phyloP scores from a whole-genome alignment of 805 yeast genomes.

The Candida arabinofermentans region DNA sequence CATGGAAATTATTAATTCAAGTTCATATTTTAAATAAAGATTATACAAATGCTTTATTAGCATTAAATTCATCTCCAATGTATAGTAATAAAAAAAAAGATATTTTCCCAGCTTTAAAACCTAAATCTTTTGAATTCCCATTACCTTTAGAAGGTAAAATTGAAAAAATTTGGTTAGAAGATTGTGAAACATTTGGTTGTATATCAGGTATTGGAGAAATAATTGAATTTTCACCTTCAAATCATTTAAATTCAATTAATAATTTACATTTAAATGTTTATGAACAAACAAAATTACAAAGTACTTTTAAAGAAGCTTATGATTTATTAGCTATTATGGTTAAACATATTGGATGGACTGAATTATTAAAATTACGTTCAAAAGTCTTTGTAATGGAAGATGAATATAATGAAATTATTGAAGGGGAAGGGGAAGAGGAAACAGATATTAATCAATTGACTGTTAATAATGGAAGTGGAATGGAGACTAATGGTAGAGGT shows the following conservation, averaged over 20 bases:
- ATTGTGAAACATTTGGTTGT: slow-evolving; percentile 28
- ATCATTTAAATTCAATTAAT: slow-evolving; percentile 40
- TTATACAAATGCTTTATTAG: slow-evolving; percentile 54
- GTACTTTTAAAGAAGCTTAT: slow-evolving; percentile 59
- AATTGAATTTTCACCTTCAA: slow-evolving; percentile 28
- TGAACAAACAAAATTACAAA: slow-evolving; percentile 47
- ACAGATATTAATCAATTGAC: slow-evolving; percentile 9
- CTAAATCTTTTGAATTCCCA: slow-evolving; percentile 44
- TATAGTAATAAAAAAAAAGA: slow-evolving; percentile 46
- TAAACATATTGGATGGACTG: slow-evolving; percentile 79
- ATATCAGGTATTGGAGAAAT: slow-evolving; percentile 32
- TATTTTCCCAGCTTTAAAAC: slow-evolving; percentile 37
- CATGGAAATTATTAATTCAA: slow-evolving; percentile 66
- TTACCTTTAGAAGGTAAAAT: slow-evolving; percentile 52
- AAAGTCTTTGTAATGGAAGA: slow-evolving; percentile 77
- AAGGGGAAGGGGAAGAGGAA: no score
- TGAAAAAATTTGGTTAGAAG: slow-evolving; percentile 46
- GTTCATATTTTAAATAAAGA: slow-evolving; percentile 55
- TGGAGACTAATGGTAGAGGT: slow-evolving; percentile 6
- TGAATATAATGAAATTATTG: slow-evolving; percentile 42
- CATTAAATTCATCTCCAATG: slow-evolving; percentile 76
- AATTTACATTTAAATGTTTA: slow-evolving; percentile 44
- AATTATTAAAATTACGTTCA: slow-evolving; percentile 59
- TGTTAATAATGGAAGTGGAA: slow-evolving; percentile 2
- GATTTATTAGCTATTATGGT: slow-evolving; percentile 67